Evolutionary conservation across 2,329 filamentous ascomycete species (phyloP).

Genomic region (Pseudonectria foliicola): DNA sequence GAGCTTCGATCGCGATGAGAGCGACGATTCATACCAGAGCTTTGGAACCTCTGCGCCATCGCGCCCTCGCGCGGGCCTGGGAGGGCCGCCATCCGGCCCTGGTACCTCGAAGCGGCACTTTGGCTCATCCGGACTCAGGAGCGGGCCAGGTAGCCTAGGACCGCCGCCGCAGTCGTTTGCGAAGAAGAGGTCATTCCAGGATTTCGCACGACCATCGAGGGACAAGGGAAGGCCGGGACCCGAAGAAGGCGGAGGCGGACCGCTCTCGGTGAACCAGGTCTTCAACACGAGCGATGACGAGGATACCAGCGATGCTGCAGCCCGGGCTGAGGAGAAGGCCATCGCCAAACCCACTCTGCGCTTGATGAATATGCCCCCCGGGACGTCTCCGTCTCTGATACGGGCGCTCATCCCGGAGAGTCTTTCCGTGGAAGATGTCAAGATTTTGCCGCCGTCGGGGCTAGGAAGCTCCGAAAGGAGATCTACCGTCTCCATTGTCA

Average conservation of each 20-base stretch:
- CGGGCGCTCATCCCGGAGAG: conserved; percentile 52
- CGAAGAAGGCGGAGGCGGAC: conserved; percentile 33
- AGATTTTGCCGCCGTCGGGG: conserved; percentile 53
- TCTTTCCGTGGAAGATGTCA: conserved; percentile 65
- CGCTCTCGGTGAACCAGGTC: conserved; percentile 57
- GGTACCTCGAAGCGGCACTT: conserved; percentile 56
- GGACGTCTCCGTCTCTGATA: conserved; percentile 51
- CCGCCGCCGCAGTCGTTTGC: conserved; percentile 41
- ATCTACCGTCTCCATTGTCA: conserved; percentile 71
- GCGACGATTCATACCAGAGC: conserved; percentile 29
- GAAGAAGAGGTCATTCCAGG: conserved; percentile 47
- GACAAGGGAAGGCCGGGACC: conserved; percentile 28
- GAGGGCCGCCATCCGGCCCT: conserved; percentile 16
- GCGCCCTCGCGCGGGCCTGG: conserved; percentile 22
- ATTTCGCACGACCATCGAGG: conserved; percentile 31
- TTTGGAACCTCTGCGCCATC: conserved; percentile 8
- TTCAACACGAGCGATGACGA: conserved; percentile 64
- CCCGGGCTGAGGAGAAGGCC: conserved; percentile 49
- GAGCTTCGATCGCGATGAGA: conserved; percentile 59
- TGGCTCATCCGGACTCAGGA: conserved; percentile 47
- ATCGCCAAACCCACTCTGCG: conserved; percentile 56
- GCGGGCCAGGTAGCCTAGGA: conserved; percentile 56
- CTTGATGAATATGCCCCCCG: conserved; percentile 53
- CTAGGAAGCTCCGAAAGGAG: conserved; percentile 56
- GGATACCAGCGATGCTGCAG: conserved; percentile 34